A percentile compares a stretch with the other conserved stretches of the same genome.
Conservation (phyloP, 1,284 basidiomycete species). For the Fomitopsis pinicola region DNA sequence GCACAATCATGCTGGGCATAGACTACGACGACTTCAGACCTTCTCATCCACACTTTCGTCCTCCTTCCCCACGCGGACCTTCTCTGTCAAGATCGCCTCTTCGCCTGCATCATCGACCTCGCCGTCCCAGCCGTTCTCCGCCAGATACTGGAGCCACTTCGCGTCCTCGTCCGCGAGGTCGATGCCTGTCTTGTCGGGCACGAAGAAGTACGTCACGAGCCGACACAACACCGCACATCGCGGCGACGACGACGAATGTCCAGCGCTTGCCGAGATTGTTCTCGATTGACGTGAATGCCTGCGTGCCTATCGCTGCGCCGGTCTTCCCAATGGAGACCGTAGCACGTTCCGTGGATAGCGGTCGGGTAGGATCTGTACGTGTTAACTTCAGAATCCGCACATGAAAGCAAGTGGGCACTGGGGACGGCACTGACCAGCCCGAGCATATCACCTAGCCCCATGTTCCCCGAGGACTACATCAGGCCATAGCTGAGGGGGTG, state of each 20-base stretch:
- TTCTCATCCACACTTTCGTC: not conserved
- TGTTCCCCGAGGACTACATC: slow-evolving; percentile 71
- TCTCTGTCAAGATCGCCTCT: not conserved
- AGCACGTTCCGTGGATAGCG: slow-evolving; percentile 22
- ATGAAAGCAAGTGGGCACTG: not conserved
- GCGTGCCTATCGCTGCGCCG: slow-evolving; percentile 73
- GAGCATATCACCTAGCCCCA: slow-evolving; percentile 74
- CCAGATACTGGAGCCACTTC: slow-evolving; percentile 57
- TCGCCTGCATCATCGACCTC: slow-evolving; percentile 55
- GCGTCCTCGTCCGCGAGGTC: slow-evolving; percentile 66
- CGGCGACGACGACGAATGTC: slow-evolving; percentile 70
- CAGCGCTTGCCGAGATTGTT: slow-evolving; percentile 60
- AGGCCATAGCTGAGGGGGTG: slow-evolving; percentile 50
- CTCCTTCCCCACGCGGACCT: not conserved
- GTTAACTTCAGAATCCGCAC: not conserved
- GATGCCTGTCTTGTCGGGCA: slow-evolving; percentile 64
- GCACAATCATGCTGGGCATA: no score
- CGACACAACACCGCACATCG: slow-evolving; percentile 61
- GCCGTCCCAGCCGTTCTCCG: slow-evolving; percentile 64
- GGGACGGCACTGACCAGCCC: slow-evolving; percentile 64
- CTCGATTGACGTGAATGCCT: slow-evolving; percentile 76
- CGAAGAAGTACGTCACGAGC: slow-evolving; percentile 63
- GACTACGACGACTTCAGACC: not conserved
- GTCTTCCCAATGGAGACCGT: slow-evolving; percentile 74
- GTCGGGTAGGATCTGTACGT: slow-evolving; percentile 56